These are phyloP conservation scores for Linum lewisii DNA, from an alignment of 345 rosid genomes.

Conservation along the genomic window DNA sequence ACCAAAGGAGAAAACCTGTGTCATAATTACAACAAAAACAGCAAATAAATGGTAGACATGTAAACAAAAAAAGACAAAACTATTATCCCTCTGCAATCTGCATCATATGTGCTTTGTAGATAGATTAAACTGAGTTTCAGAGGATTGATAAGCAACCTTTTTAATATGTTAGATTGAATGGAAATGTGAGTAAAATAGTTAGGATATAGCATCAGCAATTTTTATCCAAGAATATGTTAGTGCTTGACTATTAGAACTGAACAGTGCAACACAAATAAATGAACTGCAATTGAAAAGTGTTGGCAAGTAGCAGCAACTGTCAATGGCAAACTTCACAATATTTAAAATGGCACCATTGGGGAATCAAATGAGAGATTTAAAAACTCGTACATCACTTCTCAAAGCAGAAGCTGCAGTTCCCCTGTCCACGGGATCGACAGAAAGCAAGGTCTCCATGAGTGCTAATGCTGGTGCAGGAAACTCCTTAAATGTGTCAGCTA, in stretches of 20 bases:
- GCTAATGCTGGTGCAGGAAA: slow-evolving; percentile 78
- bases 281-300: not conserved
- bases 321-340: not conserved
- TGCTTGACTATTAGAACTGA: not conserved
- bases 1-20: not conserved
- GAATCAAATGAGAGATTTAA: not conserved
- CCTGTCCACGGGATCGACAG: slow-evolving; percentile 86
- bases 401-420: slow-evolving; percentile 81
- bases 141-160: not conserved
- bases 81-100: too few species aligned
- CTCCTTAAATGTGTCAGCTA: slow-evolving; percentile 88
- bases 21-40: not conserved
- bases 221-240: not conserved
- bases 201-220: not conserved
- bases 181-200: not conserved
- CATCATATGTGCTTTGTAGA: not conserved
- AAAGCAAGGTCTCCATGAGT: slow-evolving; percentile 79
- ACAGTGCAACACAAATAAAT: not conserved
- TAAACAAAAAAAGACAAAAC: too few species aligned
- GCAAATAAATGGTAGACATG: not conserved
- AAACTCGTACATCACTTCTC: slow-evolving; percentile 57
- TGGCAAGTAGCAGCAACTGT: not conserved
- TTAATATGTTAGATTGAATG: not conserved
- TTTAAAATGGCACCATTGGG: not conserved
- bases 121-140: not conserved